phyloP scores from a whole-genome alignment of 192 early-diverging fungal genomes.

The Chytriomyces sp. region DNA sequence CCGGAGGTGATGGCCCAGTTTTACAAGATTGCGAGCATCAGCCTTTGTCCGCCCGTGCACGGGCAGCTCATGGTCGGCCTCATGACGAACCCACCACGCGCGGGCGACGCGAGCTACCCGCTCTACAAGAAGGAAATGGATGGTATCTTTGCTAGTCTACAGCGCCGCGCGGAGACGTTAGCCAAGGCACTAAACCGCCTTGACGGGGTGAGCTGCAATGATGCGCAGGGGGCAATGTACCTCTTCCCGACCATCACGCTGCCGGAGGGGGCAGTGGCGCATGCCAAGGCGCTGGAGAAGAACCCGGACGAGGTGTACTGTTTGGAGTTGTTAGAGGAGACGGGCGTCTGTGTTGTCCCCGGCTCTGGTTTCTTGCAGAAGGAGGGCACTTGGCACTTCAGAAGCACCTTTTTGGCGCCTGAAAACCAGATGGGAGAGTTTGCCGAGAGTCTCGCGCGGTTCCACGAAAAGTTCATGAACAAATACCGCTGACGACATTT shows the following conservation, averaged over 20 bases:
- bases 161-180: constrained; percentile 71
- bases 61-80: constrained; percentile 94
- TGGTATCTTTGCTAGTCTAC: constrained; percentile 71
- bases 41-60: constrained; percentile 90
- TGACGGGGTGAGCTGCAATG: constrained; percentile 71
- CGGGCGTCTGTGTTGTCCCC: constrained; percentile 95
- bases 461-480: constrained; percentile 81
- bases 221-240: constrained; percentile 98
- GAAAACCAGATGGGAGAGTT: constrained; percentile 92
- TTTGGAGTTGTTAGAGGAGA: constrained; percentile 88
- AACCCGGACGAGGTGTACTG: constrained; percentile 89
- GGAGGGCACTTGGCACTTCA: constrained; percentile 90
- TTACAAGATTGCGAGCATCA: constrained; percentile 92
- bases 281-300: constrained; percentile 69
- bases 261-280: constrained; percentile 75
- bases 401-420: constrained; percentile 93
- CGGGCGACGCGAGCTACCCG: constrained; percentile 70
- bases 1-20: constrained; percentile 74
- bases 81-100: constrained; percentile 86
- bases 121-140: constrained; percentile 69
- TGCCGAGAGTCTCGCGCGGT: constrained; percentile 70
- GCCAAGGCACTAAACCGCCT: constrained; percentile 72
- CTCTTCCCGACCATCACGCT: constrained; percentile 84
- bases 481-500: constrained; percentile 68
- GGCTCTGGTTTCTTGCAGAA: constrained; percentile 93